A percentile compares a stretch with the other conserved stretches of the same genome.
These are phyloP conservation scores for Aspergillus sp. DNA, from an alignment of 2,329 filamentous ascomycete genomes.

Conservation along the genomic window DNA sequence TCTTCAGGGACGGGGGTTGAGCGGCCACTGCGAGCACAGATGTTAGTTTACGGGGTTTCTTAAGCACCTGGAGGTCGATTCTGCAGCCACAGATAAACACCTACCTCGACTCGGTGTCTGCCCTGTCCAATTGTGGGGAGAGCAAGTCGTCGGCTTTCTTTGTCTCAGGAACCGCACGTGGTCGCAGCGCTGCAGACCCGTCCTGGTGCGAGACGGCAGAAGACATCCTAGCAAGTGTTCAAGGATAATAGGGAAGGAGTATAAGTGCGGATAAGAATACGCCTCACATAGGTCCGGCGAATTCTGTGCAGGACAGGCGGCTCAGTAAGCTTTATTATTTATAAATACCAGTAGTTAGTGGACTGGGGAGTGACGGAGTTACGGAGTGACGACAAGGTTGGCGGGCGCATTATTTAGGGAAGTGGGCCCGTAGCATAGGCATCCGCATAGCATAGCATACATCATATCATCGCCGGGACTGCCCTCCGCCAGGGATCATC, in stretches of 20 bases:
- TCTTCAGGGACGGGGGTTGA: slow-evolving; percentile 84
- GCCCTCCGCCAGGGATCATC: slow-evolving; percentile 2
- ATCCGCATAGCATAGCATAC: neutral
- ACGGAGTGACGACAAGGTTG: neutral
- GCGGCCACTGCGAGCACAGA: slow-evolving; percentile 61
- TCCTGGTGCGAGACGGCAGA: slow-evolving; percentile 26
- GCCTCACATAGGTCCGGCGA: slow-evolving; percentile 6
- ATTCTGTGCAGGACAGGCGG: neutral
- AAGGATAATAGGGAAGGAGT: neutral
- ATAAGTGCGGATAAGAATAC: neutral
- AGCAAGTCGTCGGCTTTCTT: slow-evolving; percentile 30
- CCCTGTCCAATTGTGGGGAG: slow-evolving; percentile 27
- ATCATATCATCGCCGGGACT: slow-evolving; percentile 1
- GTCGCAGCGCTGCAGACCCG: slow-evolving; percentile 30
- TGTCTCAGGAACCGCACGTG: slow-evolving; percentile 31
- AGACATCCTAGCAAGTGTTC: slow-evolving; percentile 28
- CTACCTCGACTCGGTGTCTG: slow-evolving; percentile 39
- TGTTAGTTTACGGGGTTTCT: neutral
- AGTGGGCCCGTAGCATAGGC: neutral
- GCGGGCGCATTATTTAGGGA: neutral
- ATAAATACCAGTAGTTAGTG: slow-evolving; percentile 2
- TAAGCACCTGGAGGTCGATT: neutral
- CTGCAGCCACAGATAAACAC: neutral
- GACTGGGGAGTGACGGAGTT: neutral
- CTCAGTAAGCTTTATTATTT: slow-evolving; percentile 5